Evolutionary conservation across 1,284 basidiomycete species (phyloP).

Genomic region (Leccinum ponderosum): DNA sequence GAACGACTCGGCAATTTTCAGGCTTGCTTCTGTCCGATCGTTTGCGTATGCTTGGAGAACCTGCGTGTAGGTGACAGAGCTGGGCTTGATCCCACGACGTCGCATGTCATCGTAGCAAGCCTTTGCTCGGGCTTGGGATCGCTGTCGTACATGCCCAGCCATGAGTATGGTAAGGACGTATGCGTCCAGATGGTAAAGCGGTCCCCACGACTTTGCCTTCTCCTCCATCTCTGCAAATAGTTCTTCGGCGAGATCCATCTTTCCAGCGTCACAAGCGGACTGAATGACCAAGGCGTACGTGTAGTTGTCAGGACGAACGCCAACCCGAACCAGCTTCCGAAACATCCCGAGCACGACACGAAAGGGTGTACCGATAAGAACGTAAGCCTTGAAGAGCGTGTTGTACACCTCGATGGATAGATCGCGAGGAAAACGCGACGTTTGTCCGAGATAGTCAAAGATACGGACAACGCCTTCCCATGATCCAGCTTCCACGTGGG

Average conservation of each 20-base stretch:
- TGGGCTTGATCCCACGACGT: conserved; percentile 65
- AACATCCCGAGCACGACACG: conserved; percentile 68
- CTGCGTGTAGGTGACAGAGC: conserved; percentile 69
- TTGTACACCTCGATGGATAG: conserved; percentile 68
- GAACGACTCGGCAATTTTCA: conserved; percentile 63
- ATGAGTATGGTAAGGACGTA: conserved; percentile 87
- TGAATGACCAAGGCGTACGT: conserved; percentile 83
- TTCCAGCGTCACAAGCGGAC: conserved; percentile 77
- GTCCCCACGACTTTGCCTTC: conserved; percentile 36
- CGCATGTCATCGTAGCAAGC: conserved; percentile 78
- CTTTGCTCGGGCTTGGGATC: conserved; percentile 60
- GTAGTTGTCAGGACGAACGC: conserved; percentile 57
- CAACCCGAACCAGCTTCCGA: conserved; percentile 49
- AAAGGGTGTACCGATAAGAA: conserved; percentile 80
- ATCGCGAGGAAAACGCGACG: conserved; percentile 38
- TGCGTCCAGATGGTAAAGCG: conserved; percentile 47
- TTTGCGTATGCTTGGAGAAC: conserved; percentile 67
- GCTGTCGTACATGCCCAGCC: conserved; percentile 68
- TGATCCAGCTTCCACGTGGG: conserved; percentile 80
- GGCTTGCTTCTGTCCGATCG: conserved; percentile 45
- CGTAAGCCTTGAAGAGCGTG: conserved; percentile 83
- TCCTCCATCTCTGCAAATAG: conserved; percentile 72
- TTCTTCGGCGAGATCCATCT: conserved; percentile 66
- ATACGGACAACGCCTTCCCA: conserved; percentile 74
- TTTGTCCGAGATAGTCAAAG: conserved; percentile 66